Conservation (phyloP, 169 alveolate species). For the Theileria annulata region DNA sequence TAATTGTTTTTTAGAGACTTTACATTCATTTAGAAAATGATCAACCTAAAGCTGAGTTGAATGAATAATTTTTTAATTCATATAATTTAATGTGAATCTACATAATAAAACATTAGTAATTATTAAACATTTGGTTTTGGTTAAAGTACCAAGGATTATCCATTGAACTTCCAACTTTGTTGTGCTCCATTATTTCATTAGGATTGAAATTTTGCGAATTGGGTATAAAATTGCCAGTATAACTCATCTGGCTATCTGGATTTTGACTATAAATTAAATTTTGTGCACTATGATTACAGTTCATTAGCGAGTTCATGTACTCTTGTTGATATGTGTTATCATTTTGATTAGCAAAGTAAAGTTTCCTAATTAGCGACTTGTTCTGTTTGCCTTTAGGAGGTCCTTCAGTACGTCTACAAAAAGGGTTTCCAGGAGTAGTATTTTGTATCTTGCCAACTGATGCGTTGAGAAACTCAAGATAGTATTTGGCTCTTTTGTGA, state of each 20-base stretch:
- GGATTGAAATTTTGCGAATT: not conserved
- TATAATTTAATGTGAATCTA: not conserved
- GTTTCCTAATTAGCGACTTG: conserved; percentile 55
- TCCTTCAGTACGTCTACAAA: conserved; percentile 67
- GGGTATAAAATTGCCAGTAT: not conserved
- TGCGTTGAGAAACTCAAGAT: conserved; percentile 63
- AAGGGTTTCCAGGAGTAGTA: conserved; percentile 65
- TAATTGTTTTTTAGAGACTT: conserved; percentile 34
- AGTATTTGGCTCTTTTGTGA: conserved; percentile 66
- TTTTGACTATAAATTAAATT: not conserved
- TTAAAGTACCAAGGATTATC: conserved; percentile 23
- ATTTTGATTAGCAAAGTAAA: conserved; percentile 1
- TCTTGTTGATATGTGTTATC: not conserved
- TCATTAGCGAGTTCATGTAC: not conserved
- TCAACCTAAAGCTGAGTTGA: conserved; percentile 26
- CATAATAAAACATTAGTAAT: conserved; percentile 9
- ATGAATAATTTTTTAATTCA: not conserved
- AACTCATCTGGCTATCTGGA: not conserved
- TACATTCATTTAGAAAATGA: conserved; percentile 55
- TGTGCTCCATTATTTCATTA: not conserved
- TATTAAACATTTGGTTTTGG: not conserved
- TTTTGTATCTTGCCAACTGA: conserved; percentile 58
- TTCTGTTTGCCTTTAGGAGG: conserved; percentile 68
- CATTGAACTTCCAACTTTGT: conserved; percentile 6
- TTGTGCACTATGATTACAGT: not conserved